Conservation (phyloP, 140 eudicot species). For the Anethum foeniculum region DNA sequence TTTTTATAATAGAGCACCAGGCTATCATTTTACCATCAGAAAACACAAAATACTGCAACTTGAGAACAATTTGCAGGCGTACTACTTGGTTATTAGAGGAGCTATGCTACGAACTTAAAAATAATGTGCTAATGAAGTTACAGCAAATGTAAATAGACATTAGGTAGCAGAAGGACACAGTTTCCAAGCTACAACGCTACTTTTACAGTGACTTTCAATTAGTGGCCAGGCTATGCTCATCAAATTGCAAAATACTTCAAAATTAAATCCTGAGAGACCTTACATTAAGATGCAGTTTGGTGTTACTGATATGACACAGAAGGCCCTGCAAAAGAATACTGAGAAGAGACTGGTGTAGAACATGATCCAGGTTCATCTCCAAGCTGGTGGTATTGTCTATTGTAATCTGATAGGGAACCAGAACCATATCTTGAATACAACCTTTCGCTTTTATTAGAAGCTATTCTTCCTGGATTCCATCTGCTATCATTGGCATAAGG, state of each 20-base stretch:
- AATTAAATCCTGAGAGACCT: neutral
- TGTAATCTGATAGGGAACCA: slow-evolving; percentile 8
- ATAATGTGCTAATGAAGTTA: neutral
- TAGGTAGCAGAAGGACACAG: neutral
- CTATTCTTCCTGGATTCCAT: slow-evolving; percentile 10
- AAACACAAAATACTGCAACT: neutral
- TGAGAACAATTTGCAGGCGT: neutral
- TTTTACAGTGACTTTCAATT: neutral
- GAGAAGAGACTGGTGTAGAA: slow-evolving; percentile 35
- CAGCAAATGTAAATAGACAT: neutral
- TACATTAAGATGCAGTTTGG: neutral
- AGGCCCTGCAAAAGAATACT: slow-evolving; percentile 43
- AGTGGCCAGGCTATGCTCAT: neutral
- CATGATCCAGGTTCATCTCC: slow-evolving; percentile 12
- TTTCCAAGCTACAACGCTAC: neutral
- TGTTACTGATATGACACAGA: slow-evolving; percentile 11
- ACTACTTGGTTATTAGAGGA: neutral
- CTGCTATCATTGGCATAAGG: slow-evolving; percentile 10
- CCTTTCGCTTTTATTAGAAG: slow-evolving; percentile 5
- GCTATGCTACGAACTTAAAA: neutral
- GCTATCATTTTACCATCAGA: neutral
- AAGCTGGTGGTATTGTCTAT: slow-evolving; percentile 8
- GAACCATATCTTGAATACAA: slow-evolving; percentile 19
- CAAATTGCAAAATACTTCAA: neutral
- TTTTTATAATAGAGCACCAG: neutral